Evolutionary conservation across 208 protist genomes (phyloP).

Genomic region (Herpetomonas samuelpessoai): DNA sequence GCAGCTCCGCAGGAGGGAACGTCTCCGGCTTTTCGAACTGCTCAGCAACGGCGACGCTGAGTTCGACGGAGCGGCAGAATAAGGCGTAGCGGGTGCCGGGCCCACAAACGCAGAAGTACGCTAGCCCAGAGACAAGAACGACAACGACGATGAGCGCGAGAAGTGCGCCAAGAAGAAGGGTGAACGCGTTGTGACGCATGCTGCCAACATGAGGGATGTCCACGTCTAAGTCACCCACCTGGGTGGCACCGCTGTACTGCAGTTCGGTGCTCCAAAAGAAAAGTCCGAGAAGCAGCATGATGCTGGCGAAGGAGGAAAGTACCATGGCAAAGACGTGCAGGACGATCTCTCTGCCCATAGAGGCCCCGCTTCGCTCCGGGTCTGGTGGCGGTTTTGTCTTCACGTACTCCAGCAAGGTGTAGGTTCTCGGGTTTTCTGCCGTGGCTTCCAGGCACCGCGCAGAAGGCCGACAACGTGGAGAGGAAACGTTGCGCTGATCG

Average conservation of each 20-base stretch:
- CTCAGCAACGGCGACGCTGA: not conserved
- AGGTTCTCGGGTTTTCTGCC: not conserved
- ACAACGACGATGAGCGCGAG: not conserved
- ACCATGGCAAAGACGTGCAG: not conserved
- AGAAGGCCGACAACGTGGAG: not conserved
- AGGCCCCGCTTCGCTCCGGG: not conserved
- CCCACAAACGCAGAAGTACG: not conserved
- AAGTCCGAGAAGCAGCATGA: constrained; percentile 1
- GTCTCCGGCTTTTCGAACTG: not conserved
- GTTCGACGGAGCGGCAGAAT: not conserved
- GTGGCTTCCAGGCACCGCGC: not conserved
- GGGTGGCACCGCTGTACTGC: not conserved
- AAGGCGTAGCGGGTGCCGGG: not conserved
- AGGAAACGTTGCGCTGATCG: not conserved
- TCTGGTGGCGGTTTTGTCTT: not conserved
- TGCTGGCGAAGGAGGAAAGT: not conserved
- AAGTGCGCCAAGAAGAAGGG: not conserved
- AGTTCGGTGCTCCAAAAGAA: not conserved
- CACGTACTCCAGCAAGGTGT: not conserved
- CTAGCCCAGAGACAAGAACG: not conserved
- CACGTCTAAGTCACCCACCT: not conserved
- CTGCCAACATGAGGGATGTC: not conserved
- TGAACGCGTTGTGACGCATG: not conserved
- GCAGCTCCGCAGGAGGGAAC: not conserved
- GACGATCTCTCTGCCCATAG: not conserved